phyloP scores from a whole-genome alignment of 371 early-diverging fungal genomes.

The Mortierella sp. region DNA sequence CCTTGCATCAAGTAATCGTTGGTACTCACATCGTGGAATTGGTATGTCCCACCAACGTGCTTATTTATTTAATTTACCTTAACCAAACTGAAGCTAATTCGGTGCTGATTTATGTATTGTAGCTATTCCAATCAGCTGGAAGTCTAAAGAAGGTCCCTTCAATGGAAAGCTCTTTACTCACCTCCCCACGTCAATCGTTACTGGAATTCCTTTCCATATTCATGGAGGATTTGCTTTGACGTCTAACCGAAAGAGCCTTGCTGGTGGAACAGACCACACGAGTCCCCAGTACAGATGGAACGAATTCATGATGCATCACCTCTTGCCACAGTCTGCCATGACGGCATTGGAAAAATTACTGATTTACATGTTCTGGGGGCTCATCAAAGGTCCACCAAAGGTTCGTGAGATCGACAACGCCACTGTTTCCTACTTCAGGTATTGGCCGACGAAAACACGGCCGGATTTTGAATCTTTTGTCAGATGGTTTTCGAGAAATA shows the following conservation, averaged over 20 bases:
- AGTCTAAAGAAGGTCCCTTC: neutral
- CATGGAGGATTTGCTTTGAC: slow-evolving; percentile 52
- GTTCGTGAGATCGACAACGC: neutral
- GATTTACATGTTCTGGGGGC: neutral
- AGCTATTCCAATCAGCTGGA: neutral
- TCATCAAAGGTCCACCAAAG: neutral
- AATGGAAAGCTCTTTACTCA: slow-evolving; percentile 37
- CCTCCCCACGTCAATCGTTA: slow-evolving; percentile 39
- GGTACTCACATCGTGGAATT: slow-evolving; percentile 31
- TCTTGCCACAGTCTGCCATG: slow-evolving; percentile 10
- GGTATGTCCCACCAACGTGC: neutral
- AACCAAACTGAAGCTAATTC: neutral
- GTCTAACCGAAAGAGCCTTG: slow-evolving; percentile 38
- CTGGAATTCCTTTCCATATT: slow-evolving; percentile 42
- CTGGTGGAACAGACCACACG: slow-evolving; percentile 15
- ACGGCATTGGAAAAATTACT: slow-evolving; percentile 5
- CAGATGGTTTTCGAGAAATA: neutral
- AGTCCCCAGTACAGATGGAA: slow-evolving; percentile 19
- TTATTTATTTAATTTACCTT: neutral
- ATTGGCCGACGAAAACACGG: slow-evolving; percentile 1
- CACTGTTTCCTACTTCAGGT: slow-evolving; percentile 8
- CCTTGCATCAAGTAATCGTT: neutral
- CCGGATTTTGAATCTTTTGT: neutral
- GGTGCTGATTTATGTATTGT: neutral
- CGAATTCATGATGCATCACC: neutral